Evolutionary conservation across 2,329 filamentous ascomycete genomes (phyloP).

Genomic region (Diaporthe destruens): DNA sequence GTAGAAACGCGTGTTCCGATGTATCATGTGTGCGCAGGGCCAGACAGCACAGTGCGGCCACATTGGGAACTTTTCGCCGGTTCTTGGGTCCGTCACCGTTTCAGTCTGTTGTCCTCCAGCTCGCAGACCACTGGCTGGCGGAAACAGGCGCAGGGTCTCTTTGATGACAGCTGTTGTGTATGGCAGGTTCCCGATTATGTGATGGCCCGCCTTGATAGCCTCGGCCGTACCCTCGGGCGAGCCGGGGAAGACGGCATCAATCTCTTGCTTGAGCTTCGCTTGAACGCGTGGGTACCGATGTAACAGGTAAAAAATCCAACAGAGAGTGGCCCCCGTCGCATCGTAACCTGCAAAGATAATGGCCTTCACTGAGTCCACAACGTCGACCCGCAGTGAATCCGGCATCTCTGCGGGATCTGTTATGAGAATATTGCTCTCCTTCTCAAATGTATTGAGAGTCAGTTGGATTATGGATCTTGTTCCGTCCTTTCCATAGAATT

Average conservation of each 20-base stretch:
- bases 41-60: neutral
- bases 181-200: neutral
- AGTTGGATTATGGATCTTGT: neutral
- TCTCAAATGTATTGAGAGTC: neutral
- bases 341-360: slow-evolving; percentile 1
- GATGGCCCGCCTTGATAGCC: neutral
- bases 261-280: neutral
- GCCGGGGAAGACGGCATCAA: neutral
- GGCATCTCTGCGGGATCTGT: neutral
- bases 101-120: neutral
- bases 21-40: slow-evolving; percentile 1
- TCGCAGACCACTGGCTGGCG: neutral
- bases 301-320: neutral
- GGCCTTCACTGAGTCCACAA: neutral
- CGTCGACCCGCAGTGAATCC: neutral
- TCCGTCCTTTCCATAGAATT: neutral
- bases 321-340: neutral
- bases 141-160: neutral
- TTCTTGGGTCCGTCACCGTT: neutral
- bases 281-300: neutral
- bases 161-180: neutral
- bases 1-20: neutral
- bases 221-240: neutral
- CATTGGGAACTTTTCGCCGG: neutral
- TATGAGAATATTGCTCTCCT: neutral